Evolutionary conservation across 164 flowering plant species (phyloP), one percentile per base, ranked within the genome.

Genomic region (Tetracentron sinense): DNA sequence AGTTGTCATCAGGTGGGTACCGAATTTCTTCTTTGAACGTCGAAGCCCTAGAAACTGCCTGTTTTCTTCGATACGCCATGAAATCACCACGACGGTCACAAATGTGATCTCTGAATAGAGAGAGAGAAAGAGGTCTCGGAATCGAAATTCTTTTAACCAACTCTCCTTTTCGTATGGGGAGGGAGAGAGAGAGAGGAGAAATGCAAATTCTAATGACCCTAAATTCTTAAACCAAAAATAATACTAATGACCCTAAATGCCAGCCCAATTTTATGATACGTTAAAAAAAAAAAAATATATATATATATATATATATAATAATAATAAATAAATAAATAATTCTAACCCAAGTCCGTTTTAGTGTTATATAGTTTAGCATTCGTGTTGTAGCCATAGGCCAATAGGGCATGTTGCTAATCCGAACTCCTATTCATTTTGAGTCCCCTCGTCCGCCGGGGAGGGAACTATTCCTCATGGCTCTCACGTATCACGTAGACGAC

Each of bases 41-140:
- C 19, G 79, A 61, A 33, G 72, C 61, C 70, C 75, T 65, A 3
- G 62, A 20, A 21, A 67, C 50, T 53, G 75, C 77, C 23, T 77
- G 79, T 65, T 68, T 78, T 60, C 87, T 83, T 52, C 87, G 69
- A 70, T 83, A 83, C 49, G 87, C 86, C 86, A 82, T 82, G 48
- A 44, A 29, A 16, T 11, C 28, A 58, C 62, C 50, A 35, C 46
- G 31, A 53, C 1, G 7, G 20, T 20, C 30, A 53, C 31, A 16
- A 53, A 17, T 5, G 3, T 1, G 14, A 23, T 22, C 14, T 7
- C 8, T 1, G 6, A 16, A 53, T 2, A 25, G 55, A 25, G 55
- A 10, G 17, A 52, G 55, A 6, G 44, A 38, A 38, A 38, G 44
- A 1, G 8, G 12, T 22, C 22, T 26, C n/a, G 31, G 27, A 53